These are phyloP conservation scores for Venturia effusa DNA, from an alignment of 2,329 filamentous ascomycete species.

Conservation along the genomic window DNA sequence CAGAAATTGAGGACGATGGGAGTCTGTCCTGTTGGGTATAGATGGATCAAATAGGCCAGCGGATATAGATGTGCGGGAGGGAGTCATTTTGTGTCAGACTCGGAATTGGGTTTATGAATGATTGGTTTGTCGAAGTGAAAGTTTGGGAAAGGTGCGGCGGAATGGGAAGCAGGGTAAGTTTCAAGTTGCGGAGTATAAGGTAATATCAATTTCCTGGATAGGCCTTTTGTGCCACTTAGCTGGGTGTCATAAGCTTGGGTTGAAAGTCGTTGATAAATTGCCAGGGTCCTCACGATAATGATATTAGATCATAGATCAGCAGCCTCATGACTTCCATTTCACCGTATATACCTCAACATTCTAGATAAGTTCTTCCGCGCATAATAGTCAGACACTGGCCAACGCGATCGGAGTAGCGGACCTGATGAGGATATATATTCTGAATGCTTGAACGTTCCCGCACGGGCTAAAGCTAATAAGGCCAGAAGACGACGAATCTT, in stretches of 20 bases:
- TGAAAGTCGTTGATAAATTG: too few relatives aligned
- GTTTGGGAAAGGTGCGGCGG: not conserved
- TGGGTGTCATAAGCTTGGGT: not conserved
- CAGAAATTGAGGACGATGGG: constrained; percentile 44
- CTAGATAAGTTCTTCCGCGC: too few relatives aligned
- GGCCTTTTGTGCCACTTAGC: not conserved
- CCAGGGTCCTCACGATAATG: too few relatives aligned
- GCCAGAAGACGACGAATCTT: too few relatives aligned
- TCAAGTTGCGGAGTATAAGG: not conserved
- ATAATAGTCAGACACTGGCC: too few relatives aligned
- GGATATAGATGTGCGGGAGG: constrained; percentile 57
- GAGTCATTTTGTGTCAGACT: constrained; percentile 42
- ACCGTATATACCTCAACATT: too few relatives aligned
- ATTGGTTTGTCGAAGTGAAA: not conserved
- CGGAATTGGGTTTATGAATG: constrained; percentile 13
- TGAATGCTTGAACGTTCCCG: too few relatives aligned
- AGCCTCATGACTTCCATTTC: too few relatives aligned
- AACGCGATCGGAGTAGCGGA: too few relatives aligned
- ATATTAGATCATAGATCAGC: too few relatives aligned
- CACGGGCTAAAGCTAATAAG: too few relatives aligned
- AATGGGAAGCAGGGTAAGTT: not conserved
- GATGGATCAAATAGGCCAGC: constrained; percentile 47
- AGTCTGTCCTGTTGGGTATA: constrained; percentile 43
- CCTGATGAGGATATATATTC: too few relatives aligned
- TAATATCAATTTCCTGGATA: not conserved